Evolutionary conservation across 2,329 filamentous ascomycete species (phyloP).

Genomic region (Lachnellula suecica): DNA sequence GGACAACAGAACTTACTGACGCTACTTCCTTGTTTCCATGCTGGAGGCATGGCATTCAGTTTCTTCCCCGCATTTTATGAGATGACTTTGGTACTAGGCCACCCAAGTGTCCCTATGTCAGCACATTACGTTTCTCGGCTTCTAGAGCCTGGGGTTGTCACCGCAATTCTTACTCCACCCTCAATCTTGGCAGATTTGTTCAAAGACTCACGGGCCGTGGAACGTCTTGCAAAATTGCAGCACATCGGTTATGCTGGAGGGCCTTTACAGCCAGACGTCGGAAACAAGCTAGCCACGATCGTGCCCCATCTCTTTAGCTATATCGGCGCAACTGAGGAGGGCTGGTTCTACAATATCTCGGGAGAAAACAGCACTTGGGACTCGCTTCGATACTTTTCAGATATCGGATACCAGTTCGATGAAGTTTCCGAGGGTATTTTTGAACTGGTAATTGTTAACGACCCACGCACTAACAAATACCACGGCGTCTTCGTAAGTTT

Average conservation of each 20-base stretch:
- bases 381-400: no score
- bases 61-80: no score
- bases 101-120: constrained; percentile 10
- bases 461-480: not conserved
- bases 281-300: no score
- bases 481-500: not conserved
- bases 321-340: not conserved
- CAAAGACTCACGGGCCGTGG: no score
- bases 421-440: not conserved
- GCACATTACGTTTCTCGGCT: constrained; percentile 4
- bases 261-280: no score
- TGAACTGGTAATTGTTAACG: not conserved
- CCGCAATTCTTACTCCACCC: no score
- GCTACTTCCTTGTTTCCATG: constrained; percentile 16
- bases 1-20: constrained; percentile 2
- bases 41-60: constrained; percentile 5
- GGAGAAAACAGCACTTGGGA: no score
- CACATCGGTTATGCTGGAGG: no score
- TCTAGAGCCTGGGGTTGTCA: constrained; percentile 5
- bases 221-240: no score
- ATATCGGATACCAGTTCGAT: not conserved
- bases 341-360: not conserved
- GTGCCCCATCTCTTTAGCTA: not conserved
- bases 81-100: constrained; percentile 7
- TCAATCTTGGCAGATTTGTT: no score